phyloP scores from a whole-genome alignment of 345 rosid species.

The Linum lewisii region DNA sequence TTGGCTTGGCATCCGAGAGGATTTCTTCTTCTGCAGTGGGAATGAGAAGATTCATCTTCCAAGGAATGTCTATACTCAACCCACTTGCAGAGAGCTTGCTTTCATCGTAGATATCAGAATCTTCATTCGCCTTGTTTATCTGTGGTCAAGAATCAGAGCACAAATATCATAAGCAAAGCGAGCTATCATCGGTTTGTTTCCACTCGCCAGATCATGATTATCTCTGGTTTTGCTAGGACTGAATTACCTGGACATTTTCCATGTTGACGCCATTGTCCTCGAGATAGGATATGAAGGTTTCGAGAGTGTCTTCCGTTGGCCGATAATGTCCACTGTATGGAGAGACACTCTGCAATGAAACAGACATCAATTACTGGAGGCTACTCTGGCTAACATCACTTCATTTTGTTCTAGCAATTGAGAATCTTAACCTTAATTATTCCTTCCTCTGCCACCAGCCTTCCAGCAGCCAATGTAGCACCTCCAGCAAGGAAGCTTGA shows the following conservation, averaged over 20 bases:
- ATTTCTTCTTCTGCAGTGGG: not conserved
- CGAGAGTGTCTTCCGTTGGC: slow-evolving; percentile 67
- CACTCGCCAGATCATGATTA: too few relatives aligned
- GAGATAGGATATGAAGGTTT: slow-evolving; percentile 50
- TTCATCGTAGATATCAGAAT: slow-evolving; percentile 43
- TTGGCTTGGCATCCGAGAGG: slow-evolving; percentile 21
- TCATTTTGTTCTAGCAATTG: too few relatives aligned
- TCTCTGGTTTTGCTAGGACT: too few relatives aligned
- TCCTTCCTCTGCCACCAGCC: slow-evolving; percentile 58
- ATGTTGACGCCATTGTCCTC: slow-evolving; percentile 56
- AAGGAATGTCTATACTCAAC: slow-evolving; percentile 14
- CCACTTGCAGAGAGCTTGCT: slow-evolving; percentile 14
- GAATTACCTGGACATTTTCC: slow-evolving; percentile 56
- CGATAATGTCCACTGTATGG: slow-evolving; percentile 92
- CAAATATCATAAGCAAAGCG: too few relatives aligned
- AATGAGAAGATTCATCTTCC: slow-evolving; percentile 14
- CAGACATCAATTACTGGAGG: not conserved
- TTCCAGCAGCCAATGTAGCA: slow-evolving; percentile 84
- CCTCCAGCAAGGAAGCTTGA: slow-evolving; percentile 98
- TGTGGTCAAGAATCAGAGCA: slow-evolving; percentile 21
- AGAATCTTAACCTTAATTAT: slow-evolving; percentile 48
- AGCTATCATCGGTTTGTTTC: too few relatives aligned
- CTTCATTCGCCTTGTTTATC: slow-evolving; percentile 35
- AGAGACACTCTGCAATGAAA: slow-evolving; percentile 53
- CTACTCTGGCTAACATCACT: not conserved